Evolutionary conservation across 2,329 filamentous ascomycete species (phyloP), one percentile per base, ranked within the genome.

Genomic region (Sarocladium strictum): DNA sequence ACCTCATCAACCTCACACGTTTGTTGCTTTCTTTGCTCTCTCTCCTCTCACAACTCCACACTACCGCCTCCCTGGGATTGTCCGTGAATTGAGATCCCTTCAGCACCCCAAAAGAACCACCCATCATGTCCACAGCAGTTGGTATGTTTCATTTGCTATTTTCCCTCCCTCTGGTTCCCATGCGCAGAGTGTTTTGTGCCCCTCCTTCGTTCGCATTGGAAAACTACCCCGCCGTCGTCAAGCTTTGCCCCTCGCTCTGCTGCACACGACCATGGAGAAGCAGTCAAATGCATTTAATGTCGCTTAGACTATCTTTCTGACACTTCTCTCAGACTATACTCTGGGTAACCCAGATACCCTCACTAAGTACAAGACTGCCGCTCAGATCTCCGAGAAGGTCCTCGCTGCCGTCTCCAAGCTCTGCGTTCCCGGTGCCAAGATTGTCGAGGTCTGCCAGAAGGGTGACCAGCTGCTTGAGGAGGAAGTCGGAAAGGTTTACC

Each of bases 301-400:
- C 33, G 47, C 24, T 24, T 19, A 12, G 21, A 49, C 5, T 32
- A 5, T 41, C 15, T 45, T 58, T 47, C 57, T 45, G 41, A 37
- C 24, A 27, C 29, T 49, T 50, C 27, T 17, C 37, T 64, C n/a
- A 96, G 90, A 96, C 72, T 92, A 95, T 78, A 83, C 89, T 63
- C 84, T 97, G 72, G 89, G 85, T 73, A 94, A 95, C 79, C 90
- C 89, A 58, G 89, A 95, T 72, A 97, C 91, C 66, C 83, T 99
- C 65, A 97, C 94, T 76, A 99, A 97, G 82, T 97, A 97, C 83
- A 97, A 96, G 86, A 92, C 89, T 62, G 94, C 94, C 56, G 93
- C 89, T 60, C 81, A 89, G 71, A 97, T 99, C 75, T 94, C 93
- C 53, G 90, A 97, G 73, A 96, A 93, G 78, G 93, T 96, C 63